Percentiles rank a stretch among this genome's conserved stretches.
Evolutionary conservation across 2,329 filamentous ascomycete species (phyloP).

Genomic region (Cladosporium sp.): DNA sequence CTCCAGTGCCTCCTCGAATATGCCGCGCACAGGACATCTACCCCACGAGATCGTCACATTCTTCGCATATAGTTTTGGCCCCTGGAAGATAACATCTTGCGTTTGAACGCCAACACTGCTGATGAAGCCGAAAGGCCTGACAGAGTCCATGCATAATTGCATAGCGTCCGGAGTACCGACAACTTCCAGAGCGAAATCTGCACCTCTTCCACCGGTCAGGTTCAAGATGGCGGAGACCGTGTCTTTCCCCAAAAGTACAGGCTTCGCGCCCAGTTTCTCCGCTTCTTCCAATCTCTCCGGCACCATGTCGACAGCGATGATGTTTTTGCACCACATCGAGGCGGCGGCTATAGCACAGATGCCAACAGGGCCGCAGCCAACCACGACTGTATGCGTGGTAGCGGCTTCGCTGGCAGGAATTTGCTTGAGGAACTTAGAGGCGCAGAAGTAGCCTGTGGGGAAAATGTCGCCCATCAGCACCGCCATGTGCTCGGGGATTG

Average conservation of each 20-base stretch:
- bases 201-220: slow-evolving; percentile 75
- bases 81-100: slow-evolving; percentile 47
- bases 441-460: slow-evolving; percentile 79
- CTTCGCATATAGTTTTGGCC: slow-evolving; percentile 51
- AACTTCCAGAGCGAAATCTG: slow-evolving; percentile 72
- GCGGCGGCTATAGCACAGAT: slow-evolving; percentile 63
- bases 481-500: slow-evolving; percentile 71
- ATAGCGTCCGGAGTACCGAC: slow-evolving; percentile 51
- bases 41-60: slow-evolving; percentile 53
- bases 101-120: slow-evolving; percentile 50
- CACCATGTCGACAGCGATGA: slow-evolving; percentile 54
- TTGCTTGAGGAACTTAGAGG: slow-evolving; percentile 71
- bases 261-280: slow-evolving; percentile 72
- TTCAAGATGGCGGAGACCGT: slow-evolving; percentile 67
- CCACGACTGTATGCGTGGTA: slow-evolving; percentile 73
- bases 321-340: slow-evolving; percentile 34
- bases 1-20: slow-evolving; percentile 50
- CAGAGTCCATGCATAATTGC: slow-evolving; percentile 49
- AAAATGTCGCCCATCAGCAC: slow-evolving; percentile 94
- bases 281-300: slow-evolving; percentile 73
- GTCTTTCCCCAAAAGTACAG: slow-evolving; percentile 66
- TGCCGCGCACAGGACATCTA: slow-evolving; percentile 51
- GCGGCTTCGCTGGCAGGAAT: slow-evolving; percentile 58
- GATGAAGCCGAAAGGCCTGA: slow-evolving; percentile 52
- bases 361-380: slow-evolving; percentile 79